A percentile compares a stretch with the other conserved stretches of the same genome.
phyloP scores from a whole-genome alignment of 169 alveolate genomes.

The Plasmodium cynomolgi region DNA sequence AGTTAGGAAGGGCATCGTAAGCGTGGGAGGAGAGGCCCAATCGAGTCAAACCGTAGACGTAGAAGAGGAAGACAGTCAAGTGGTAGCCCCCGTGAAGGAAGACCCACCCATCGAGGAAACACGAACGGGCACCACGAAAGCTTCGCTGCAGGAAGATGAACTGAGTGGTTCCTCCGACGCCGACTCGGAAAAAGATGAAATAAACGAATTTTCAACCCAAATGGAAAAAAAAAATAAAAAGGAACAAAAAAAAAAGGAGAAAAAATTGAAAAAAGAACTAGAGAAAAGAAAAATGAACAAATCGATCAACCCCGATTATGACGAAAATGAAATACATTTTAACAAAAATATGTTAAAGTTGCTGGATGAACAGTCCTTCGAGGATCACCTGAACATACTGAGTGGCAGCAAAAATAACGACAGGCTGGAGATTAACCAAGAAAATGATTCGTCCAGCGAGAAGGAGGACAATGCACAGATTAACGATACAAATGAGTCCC shows the following conservation, averaged over 20 bases:
- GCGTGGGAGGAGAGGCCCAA: background rate
- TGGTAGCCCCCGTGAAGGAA: slow-evolving; percentile 68
- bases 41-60: slow-evolving; percentile 76
- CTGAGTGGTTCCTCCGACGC: slow-evolving; percentile 73
- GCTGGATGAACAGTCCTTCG: slow-evolving; percentile 28
- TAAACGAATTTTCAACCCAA: slow-evolving; percentile 56
- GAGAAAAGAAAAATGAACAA: slow-evolving; percentile 42
- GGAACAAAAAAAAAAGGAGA: slow-evolving; percentile 52
- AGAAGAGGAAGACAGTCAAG: slow-evolving; percentile 70
- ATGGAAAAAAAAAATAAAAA: slow-evolving; percentile 57
- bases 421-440: slow-evolving; percentile 53
- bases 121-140: slow-evolving; percentile 82
- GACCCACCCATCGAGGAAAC: slow-evolving; percentile 78
- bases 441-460: slow-evolving; percentile 52
- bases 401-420: slow-evolving; percentile 36
- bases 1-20: slow-evolving; percentile 45
- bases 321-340: slow-evolving; percentile 80
- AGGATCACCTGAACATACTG: slow-evolving; percentile 66
- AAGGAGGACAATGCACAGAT: slow-evolving; percentile 1
- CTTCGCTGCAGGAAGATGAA: slow-evolving; percentile 77
- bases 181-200: slow-evolving; percentile 59
- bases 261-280: slow-evolving; percentile 68
- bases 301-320: slow-evolving; percentile 49
- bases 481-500: background rate
- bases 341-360: slow-evolving; percentile 80